These are phyloP conservation scores for Xylariaceae sp. DNA, from an alignment of 2,329 filamentous ascomycete genomes.

Conservation along the genomic window DNA sequence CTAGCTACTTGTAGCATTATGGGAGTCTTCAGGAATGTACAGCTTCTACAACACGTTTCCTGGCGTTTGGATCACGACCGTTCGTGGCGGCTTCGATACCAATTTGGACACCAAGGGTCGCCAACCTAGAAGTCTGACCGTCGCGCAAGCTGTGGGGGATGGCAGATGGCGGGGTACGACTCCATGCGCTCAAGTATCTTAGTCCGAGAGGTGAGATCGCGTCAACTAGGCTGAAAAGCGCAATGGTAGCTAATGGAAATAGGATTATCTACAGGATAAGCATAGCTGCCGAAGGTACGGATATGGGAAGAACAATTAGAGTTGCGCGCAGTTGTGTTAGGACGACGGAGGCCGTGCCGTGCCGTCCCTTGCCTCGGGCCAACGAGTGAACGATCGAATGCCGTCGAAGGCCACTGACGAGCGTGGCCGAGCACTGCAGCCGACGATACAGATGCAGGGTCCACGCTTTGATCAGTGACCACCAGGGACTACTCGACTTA, in stretches of 20 bases:
- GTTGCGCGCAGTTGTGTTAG: neutral
- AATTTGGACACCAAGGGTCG: neutral
- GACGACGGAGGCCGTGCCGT: neutral
- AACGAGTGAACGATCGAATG: slow-evolving; percentile 8
- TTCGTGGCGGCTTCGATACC: slow-evolving; percentile 2
- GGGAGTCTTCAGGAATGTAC: slow-evolving; percentile 2
- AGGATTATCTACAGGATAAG: neutral
- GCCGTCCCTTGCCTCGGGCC: neutral
- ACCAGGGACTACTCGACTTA: too few species aligned
- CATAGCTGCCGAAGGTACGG: neutral
- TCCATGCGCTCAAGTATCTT: neutral
- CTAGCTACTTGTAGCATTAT: slow-evolving; percentile 14
- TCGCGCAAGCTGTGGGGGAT: neutral
- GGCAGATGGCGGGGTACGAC: slow-evolving; percentile 11
- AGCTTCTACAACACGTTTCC: neutral
- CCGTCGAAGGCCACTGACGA: slow-evolving; percentile 10
- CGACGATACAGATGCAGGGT: too few species aligned
- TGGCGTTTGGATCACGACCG: neutral
- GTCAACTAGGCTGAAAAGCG: neutral
- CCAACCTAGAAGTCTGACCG: neutral
- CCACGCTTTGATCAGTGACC: too few species aligned
- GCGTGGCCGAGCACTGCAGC: too few species aligned
- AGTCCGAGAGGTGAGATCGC: neutral
- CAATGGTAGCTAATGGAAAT: neutral
- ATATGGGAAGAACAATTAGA: neutral